A percentile compares a stretch with the other conserved stretches of the same genome.
These are phyloP conservation scores for Pythium inflatum DNA, from an alignment of 352 stramenopile genomes.

Conservation along the genomic window DNA sequence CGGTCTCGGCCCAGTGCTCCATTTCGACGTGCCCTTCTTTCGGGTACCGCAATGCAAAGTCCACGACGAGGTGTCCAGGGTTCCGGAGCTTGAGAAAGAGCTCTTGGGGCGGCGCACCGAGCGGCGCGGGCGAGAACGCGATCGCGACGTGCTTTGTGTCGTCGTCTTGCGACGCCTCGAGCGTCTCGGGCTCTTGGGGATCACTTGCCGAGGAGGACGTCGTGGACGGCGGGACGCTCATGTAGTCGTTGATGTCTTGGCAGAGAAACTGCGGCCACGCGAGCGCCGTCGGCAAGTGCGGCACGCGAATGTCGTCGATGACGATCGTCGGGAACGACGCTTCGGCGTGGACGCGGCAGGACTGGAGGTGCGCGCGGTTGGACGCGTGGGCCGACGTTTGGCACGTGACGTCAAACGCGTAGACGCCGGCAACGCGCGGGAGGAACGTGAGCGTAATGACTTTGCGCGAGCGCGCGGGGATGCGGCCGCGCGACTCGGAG, in stretches of 20 bases:
- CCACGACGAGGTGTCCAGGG: constrained; percentile 78
- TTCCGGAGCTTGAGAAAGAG: constrained; percentile 89
- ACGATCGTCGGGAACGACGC: constrained; percentile 88
- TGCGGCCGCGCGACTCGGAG: constrained; percentile 61
- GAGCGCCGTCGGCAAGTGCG: constrained; percentile 50
- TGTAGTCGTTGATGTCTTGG: constrained; percentile 70
- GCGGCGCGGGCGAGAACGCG: constrained; percentile 77
- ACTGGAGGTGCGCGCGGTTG: constrained; percentile 35
- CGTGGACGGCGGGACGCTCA: constrained; percentile 45
- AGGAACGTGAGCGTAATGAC: constrained; percentile 81
- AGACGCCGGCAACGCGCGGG: constrained; percentile 60
- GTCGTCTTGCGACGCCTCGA: neutral
- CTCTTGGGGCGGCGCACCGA: constrained; percentile 53
- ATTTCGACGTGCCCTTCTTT: constrained; percentile 93
- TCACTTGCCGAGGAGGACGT: neutral
- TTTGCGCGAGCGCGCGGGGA: constrained; percentile 77
- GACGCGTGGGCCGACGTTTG: constrained; percentile 35
- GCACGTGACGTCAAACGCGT: constrained; percentile 77
- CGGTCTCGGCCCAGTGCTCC: constrained; percentile 92
- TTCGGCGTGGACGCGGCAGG: constrained; percentile 62
- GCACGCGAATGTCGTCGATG: constrained; percentile 82
- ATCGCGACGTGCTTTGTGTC: constrained; percentile 56
- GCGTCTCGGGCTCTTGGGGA: neutral
- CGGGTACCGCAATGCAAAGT: constrained; percentile 86
- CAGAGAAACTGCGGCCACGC: constrained; percentile 81